A percentile compares a stretch with the other conserved stretches of the same genome.
These are phyloP conservation scores for Claviceps africana DNA, from an alignment of 2,329 filamentous ascomycete species.

Conservation along the genomic window DNA sequence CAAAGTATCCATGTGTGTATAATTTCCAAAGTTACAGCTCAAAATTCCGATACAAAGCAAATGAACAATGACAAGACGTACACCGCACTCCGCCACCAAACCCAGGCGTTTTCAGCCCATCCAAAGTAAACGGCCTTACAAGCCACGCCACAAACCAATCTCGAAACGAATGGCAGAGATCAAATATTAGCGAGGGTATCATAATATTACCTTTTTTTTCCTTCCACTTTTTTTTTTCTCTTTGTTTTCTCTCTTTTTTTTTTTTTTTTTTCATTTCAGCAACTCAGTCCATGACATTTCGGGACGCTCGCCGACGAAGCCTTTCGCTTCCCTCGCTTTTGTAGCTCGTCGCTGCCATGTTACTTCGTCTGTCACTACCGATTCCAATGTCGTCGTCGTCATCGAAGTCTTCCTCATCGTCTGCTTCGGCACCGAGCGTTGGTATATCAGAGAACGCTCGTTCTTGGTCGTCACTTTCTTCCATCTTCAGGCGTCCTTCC, in stretches of 20 bases:
- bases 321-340: slow-evolving; percentile 23
- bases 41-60: neutral
- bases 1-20: neutral
- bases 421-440: slow-evolving; percentile 26
- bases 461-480: slow-evolving; percentile 13
- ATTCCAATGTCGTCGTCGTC: slow-evolving; percentile 19
- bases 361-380: slow-evolving; percentile 23
- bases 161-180: neutral
- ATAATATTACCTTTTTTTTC: neutral
- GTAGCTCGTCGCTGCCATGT: slow-evolving; percentile 41
- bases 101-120: neutral
- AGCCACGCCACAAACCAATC: neutral
- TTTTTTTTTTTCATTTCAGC: neutral
- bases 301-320: slow-evolving; percentile 19
- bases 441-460: slow-evolving; percentile 21
- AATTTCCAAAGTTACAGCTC: neutral
- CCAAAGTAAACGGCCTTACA: neutral
- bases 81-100: neutral
- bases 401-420: slow-evolving; percentile 30
- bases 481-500: slow-evolving; percentile 23
- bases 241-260: too few relatives aligned
- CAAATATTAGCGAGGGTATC: slow-evolving; percentile 2
- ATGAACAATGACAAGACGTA: neutral
- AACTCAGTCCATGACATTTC: slow-evolving; percentile 9
- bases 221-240: too few relatives aligned